These are phyloP conservation scores for Emericellopsis cladophorae DNA, from an alignment of 2,329 filamentous ascomycete genomes.

Conservation along the genomic window DNA sequence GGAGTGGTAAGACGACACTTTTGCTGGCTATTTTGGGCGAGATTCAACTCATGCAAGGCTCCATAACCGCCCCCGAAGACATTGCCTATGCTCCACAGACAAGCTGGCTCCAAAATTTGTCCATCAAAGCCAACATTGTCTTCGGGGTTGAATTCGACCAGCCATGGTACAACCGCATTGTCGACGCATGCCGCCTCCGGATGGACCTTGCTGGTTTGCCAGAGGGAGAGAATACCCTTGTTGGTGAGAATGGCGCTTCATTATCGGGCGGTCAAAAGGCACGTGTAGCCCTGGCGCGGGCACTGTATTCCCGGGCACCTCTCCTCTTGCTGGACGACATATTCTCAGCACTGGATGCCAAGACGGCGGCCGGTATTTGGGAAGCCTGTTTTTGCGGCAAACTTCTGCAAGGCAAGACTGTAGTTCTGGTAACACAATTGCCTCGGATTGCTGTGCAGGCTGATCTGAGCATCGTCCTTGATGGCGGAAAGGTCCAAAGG, in stretches of 20 bases:
- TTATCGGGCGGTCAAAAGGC: constrained; percentile 45
- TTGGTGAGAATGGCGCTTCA: constrained; percentile 41
- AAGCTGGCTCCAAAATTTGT: constrained; percentile 44
- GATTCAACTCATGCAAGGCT: constrained; percentile 33
- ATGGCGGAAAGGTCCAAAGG: constrained; percentile 28
- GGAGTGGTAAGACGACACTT: constrained; percentile 44
- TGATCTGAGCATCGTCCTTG: constrained; percentile 31
- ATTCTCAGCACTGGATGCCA: constrained; percentile 46
- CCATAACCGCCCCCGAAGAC: constrained; percentile 34
- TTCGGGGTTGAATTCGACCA: constrained; percentile 39
- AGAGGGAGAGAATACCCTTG: constrained; percentile 34
- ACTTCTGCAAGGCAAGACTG: constrained; percentile 38
- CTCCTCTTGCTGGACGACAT: constrained; percentile 46
- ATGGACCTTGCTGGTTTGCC: constrained; percentile 38
- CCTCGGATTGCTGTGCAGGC: constrained; percentile 39
- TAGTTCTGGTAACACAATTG: constrained; percentile 43
- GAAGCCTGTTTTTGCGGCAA: constrained; percentile 44
- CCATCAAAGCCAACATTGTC: constrained; percentile 40
- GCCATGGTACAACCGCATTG: constrained; percentile 37
- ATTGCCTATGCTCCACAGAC: constrained; percentile 45
- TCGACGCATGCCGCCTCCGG: constrained; percentile 41
- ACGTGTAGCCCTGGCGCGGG: constrained; percentile 41
- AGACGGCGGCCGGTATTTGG: constrained; percentile 43
- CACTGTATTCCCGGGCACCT: constrained; percentile 42
- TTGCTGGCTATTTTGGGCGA: constrained; percentile 41